Evolutionary conservation across 2,329 filamentous ascomycete genomes (phyloP), one percentile per base, ranked within the genome.

Genomic region (Leptographium procerum): DNA sequence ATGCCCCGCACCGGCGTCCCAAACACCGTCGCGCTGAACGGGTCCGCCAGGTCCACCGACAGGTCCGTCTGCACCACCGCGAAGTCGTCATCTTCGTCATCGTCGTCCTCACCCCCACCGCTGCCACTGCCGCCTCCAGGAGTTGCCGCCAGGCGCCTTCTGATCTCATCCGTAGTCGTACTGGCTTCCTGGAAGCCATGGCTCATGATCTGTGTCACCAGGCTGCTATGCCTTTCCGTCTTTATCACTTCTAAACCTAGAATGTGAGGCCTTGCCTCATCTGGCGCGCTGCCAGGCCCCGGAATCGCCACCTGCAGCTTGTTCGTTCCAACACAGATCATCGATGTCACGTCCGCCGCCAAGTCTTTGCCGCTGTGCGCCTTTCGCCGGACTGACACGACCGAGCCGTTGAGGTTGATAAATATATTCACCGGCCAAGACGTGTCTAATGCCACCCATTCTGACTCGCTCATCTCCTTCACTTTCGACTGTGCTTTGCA

Each of bases 331-430:
- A 71, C 64, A 10, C 66, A 68, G 6, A 95, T 63, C 24, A 72
- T 60, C 11, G 81, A 69, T 1, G 89, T 91, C 28, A 96, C 73
- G 64, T 96, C 89, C 7, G 88, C 74, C 0, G 91, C 85, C 10
- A 90, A 70, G 64, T 95, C 88, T 64, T 85, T 88, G 13, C 85
- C 85, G 66, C 91, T 81, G 61, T 94, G 85, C 1, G 82, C 69
- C 65, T 88, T 89, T 31, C 87, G 81, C 47, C 86, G 81, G 11
- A 83, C 69, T 28, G 76, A 73, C 19, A 89, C 68, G 13, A 83
- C 73, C 0, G 71, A 66, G 0, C 70, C 75, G 64, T 96, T 95
- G 61, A 95, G 69, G 19, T 79, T 75, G 61, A 92, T 76, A 61
- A 85, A 89, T 0, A 90, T 75, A 55, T 82, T 79, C 40, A 79